Conservation (phyloP, 495 filamentous ascomycete genomes). For the Oidiodendron maius region DNA sequence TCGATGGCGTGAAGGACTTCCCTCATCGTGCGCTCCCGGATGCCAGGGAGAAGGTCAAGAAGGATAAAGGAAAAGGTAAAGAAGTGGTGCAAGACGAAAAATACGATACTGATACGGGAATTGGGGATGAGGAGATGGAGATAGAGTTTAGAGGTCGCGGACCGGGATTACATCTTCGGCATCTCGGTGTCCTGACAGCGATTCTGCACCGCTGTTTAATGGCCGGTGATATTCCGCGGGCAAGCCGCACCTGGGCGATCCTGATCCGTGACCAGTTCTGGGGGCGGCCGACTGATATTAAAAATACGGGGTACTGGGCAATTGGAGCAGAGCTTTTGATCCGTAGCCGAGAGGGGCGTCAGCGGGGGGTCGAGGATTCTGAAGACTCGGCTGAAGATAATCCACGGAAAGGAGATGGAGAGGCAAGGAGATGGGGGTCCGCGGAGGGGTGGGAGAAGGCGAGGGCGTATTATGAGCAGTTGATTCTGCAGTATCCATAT, state of each 20-base stretch:
- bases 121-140: conserved; percentile 1
- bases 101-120: conserved; percentile 3
- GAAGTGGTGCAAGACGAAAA: conserved; percentile 1
- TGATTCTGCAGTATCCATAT: conserved; percentile 62
- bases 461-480: conserved; percentile 57
- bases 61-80: conserved; percentile 12
- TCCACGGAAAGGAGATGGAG: neutral
- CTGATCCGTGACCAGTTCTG: conserved; percentile 49
- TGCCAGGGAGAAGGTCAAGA: neutral
- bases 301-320: conserved; percentile 54
- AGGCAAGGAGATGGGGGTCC: conserved; percentile 23
- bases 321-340: conserved; percentile 66
- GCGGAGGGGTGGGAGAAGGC: conserved; percentile 48
- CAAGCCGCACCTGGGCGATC: conserved; percentile 58
- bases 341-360: conserved; percentile 27
- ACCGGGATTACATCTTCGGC: conserved; percentile 40
- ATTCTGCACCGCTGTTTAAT: conserved; percentile 58
- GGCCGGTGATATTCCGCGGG: conserved; percentile 54
- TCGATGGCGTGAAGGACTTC: conserved; percentile 26
- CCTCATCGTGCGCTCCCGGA: conserved; percentile 34
- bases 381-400: neutral
- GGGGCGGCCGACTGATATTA: conserved; percentile 48
- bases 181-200: conserved; percentile 52
- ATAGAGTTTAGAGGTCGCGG: neutral
- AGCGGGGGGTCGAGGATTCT: neutral